A percentile compares a stretch with the other conserved stretches of the same genome.
phyloP scores from a whole-genome alignment of 352 stramenopile species.

The Phytophthora cactorum region DNA sequence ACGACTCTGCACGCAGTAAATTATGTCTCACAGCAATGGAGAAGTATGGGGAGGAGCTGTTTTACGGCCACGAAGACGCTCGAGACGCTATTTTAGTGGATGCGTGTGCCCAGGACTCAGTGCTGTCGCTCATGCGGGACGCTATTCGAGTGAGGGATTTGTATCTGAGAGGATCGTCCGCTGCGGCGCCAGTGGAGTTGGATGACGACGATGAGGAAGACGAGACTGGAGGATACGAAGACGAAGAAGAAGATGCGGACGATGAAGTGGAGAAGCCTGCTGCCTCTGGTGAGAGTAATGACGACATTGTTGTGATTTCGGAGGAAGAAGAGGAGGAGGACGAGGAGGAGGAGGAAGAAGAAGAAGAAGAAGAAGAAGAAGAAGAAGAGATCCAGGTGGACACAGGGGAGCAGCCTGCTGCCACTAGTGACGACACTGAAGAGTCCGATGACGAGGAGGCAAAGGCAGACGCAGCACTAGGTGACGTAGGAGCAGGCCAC shows the following conservation, averaged over 20 bases:
- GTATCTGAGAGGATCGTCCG: slow-evolving; percentile 56
- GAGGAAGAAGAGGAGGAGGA: slow-evolving; percentile 51
- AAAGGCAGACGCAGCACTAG: slow-evolving; percentile 21
- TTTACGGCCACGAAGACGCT: slow-evolving; percentile 61
- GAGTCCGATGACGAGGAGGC: slow-evolving; percentile 5
- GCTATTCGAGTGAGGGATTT: slow-evolving; percentile 57
- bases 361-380: slow-evolving; percentile 43
- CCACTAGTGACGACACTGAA: slow-evolving; percentile 20
- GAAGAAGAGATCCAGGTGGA: slow-evolving; percentile 28
- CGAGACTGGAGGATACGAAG: slow-evolving; percentile 31
- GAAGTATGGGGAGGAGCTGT: slow-evolving; percentile 75
- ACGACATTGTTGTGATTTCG: slow-evolving; percentile 60
- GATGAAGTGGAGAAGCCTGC: slow-evolving; percentile 31
- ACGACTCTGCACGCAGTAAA: slow-evolving; percentile 61
- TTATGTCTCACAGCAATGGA: slow-evolving; percentile 65
- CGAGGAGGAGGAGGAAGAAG: slow-evolving; percentile 36
- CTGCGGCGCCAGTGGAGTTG: slow-evolving; percentile 57
- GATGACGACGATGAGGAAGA: slow-evolving; percentile 65
- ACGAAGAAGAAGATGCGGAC: slow-evolving; percentile 33
- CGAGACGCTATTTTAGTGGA: slow-evolving; percentile 71
- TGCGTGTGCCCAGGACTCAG: slow-evolving; percentile 60
- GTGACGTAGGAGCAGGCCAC: slow-evolving; percentile 24
- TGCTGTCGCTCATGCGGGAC: slow-evolving; percentile 62
- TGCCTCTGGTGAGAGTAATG: slow-evolving; percentile 18
- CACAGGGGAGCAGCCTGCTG: slow-evolving; percentile 22